Base-by-base conservation (phyloP, 2,329 filamentous ascomycete species). In the Diaporthe sp. region DNA sequence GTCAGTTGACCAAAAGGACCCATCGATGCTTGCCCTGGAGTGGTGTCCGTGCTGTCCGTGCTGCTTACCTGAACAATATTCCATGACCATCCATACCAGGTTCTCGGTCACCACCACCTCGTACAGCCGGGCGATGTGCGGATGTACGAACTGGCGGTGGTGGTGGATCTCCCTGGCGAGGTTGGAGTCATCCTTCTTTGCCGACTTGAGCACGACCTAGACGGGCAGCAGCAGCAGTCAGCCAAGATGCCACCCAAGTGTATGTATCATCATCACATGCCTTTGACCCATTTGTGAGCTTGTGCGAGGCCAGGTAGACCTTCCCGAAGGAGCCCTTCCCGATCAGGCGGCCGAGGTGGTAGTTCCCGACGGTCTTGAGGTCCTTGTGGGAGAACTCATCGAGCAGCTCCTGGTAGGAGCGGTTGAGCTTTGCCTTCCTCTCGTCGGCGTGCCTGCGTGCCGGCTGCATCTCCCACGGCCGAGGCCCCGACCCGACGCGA, bases 281-380 rank as follows among this genome's bases (percentile, higher is more conserved):
- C 91, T 98, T 98, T 82, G 96, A 98, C 81, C 96, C 96, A 92
- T 98, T 98, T 81, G 95, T 98, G 83, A 99, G 94, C 84, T 98
- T 98, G 84, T 99, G 97, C 59, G 93, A 92, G 74, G 96, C 97
- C 74, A 99, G 89, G 84, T 99, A 99, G 80, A 99, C 97, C 85
- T 98, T 98, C 80, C 97, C 97, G 84, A 99, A 99, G 77, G 96
- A 98, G 73, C 97, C 97, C 82, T 98, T 99, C 78, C 97, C 97
- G 82, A 99, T 98, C 74, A 99, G 88, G 75, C 92, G 92, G 59
- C 97, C 97, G 73, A 99, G 90, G 47, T 92, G 93, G 84, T 99
- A 99, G 86, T 98, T 98, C 79, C 97, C 97, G 75, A 99, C 97
- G 71, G 93, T 94, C 80, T 94, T 93, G 78, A 99, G 91, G 78